Percentiles rank a stretch among this genome's conserved stretches.
Conservation (phyloP, 2,329 filamentous ascomycete genomes). For the Fusarium euwallaceae region DNA sequence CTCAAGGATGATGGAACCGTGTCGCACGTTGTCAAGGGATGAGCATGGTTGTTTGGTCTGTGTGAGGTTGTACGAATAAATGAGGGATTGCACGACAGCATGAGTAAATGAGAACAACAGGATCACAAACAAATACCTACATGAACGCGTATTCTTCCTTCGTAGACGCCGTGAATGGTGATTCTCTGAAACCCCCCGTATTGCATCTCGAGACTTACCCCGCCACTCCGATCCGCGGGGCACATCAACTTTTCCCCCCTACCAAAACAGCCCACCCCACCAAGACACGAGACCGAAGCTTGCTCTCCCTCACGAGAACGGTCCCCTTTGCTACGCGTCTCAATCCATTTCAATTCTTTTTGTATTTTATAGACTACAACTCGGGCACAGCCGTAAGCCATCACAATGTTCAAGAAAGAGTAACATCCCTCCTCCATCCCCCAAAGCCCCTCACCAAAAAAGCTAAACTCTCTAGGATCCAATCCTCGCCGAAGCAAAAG, state of each 20-base stretch:
- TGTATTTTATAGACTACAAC: not conserved
- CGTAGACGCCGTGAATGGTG: not conserved
- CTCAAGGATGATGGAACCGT: conserved; percentile 72
- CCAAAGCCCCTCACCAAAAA: not conserved
- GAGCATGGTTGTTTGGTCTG: conserved; percentile 27
- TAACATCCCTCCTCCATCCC: conserved; percentile 54
- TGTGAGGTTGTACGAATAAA: conserved; percentile 34
- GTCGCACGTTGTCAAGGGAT: conserved; percentile 69
- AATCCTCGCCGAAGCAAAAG: conserved; percentile 85
- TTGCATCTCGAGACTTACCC: conserved; percentile 50
- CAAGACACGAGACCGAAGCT: conserved; percentile 27
- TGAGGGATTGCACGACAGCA: not conserved
- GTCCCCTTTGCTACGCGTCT: not conserved
- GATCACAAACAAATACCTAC: not conserved
- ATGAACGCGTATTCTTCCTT: not conserved
- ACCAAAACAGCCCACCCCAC: conserved; percentile 40
- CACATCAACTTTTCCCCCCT: conserved; percentile 47
- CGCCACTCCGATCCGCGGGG: conserved; percentile 46
- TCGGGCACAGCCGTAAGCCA: conserved; percentile 34
- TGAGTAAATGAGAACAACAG: conserved; percentile 30
- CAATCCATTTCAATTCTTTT: not conserved
- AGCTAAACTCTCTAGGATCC: conserved; percentile 62
- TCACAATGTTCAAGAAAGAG: conserved; percentile 94
- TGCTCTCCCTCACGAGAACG: not conserved
- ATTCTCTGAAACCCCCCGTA: conserved; percentile 29